phyloP scores from a whole-genome alignment of 73 alveolate species.

The Loxodes magnus region DNA sequence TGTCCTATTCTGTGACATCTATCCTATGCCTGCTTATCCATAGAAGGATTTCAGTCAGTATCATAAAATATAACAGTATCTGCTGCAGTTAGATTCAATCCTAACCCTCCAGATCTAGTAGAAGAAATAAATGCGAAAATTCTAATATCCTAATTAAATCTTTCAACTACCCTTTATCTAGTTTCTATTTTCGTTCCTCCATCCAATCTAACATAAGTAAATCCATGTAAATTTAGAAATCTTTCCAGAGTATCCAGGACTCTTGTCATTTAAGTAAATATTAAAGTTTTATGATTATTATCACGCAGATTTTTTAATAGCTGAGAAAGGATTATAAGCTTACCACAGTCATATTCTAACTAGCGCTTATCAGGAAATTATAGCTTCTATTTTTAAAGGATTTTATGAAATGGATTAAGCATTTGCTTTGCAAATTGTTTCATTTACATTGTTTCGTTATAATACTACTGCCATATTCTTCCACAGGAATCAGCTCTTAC shows the following conservation, averaged over 20 bases:
- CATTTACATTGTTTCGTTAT: too few relatives aligned
- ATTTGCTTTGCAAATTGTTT: too few relatives aligned
- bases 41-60: conserved; percentile 99
- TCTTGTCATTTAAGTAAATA: conserved; percentile 91
- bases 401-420: too few relatives aligned
- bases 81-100: conserved; percentile 98
- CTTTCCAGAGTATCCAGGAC: conserved; percentile 96
- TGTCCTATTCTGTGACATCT: conserved; percentile 99
- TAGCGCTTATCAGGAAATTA: conserved; percentile 92
- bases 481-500: too few relatives aligned
- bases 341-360: conserved; percentile 98
- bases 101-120: conserved; percentile 99
- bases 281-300: conserved; percentile 11
- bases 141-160: conserved; percentile 79
- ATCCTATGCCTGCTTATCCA: conserved; percentile 99
- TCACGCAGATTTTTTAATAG: background rate
- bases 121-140: conserved; percentile 97
- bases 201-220: conserved; percentile 96
- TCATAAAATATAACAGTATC: conserved; percentile 98
- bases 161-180: conserved; percentile 90
- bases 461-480: too few relatives aligned
- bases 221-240: conserved; percentile 82
- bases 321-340: conserved; percentile 54
- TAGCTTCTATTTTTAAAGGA: conserved; percentile 15
- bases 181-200: conserved; percentile 95